Conservation (phyloP, 495 filamentous ascomycete genomes). For the Xylaria longipes region DNA sequence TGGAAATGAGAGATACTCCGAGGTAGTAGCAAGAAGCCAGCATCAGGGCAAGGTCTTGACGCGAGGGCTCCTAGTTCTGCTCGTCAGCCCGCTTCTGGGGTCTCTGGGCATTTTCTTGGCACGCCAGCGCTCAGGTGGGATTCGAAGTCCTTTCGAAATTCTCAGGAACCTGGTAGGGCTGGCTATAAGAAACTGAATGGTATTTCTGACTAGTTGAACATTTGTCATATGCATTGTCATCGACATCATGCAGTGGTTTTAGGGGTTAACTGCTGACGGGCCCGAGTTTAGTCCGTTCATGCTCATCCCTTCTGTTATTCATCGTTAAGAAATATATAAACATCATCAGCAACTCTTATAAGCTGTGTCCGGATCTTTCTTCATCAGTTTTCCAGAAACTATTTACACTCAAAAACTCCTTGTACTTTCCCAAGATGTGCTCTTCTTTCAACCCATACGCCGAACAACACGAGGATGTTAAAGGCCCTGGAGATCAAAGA, state of each 20-base stretch:
- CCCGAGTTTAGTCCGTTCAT: not conserved
- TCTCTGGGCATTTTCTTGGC: conserved; percentile 32
- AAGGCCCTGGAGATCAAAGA: conserved; percentile 59
- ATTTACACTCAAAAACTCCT: not conserved
- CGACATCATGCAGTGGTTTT: conserved; percentile 13
- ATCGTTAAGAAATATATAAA: conserved; percentile 6
- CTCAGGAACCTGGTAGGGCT: conserved; percentile 2
- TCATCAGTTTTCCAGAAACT: not conserved
- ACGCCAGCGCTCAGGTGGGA: conserved; percentile 15
- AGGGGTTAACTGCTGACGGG: conserved; percentile 3
- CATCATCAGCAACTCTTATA: not conserved
- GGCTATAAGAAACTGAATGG: not conserved
- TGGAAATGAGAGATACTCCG: conserved; percentile 86
- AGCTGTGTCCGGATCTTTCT: not conserved
- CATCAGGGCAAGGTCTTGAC: conserved; percentile 70
- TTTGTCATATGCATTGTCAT: conserved; percentile 12
- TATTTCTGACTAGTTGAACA: not conserved
- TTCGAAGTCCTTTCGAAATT: conserved; percentile 23
- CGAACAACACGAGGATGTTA: conserved; percentile 44
- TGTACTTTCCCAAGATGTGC: conserved; percentile 14
- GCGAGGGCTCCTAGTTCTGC: conserved; percentile 36
- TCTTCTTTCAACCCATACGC: conserved; percentile 43
- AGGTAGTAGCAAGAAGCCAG: conserved; percentile 71
- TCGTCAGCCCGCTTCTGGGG: conserved; percentile 41
- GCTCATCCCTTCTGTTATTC: not conserved